A percentile compares a stretch with the other conserved stretches of the same genome.
Evolutionary conservation across 192 early-diverging fungal genomes (phyloP).

Genomic region (Dissophora ornata): DNA sequence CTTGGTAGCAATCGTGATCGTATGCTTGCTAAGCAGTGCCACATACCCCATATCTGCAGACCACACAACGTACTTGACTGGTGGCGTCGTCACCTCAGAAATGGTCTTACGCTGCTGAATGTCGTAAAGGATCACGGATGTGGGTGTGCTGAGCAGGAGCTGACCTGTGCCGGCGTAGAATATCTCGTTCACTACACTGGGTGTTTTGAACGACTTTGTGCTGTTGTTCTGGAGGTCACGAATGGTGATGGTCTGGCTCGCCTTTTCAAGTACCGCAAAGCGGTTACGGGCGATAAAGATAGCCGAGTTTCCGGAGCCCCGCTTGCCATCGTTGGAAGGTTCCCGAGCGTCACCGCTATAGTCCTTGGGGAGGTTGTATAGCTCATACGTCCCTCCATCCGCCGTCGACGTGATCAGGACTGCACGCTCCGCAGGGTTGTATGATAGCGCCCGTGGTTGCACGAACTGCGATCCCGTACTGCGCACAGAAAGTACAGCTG

Average conservation of each 20-base stretch:
- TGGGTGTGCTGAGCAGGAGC: constrained; percentile 84
- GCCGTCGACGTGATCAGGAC: constrained; percentile 85
- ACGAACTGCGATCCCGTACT: constrained; percentile 78
- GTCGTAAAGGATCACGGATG: constrained; percentile 92
- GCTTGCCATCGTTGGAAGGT: constrained; percentile 72
- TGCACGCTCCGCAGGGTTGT: constrained; percentile 93
- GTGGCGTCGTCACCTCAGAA: constrained; percentile 82
- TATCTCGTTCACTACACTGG: constrained; percentile 82
- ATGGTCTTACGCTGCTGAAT: constrained; percentile 82
- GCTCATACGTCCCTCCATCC: constrained; percentile 93
- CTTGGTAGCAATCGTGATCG: constrained; percentile 91
- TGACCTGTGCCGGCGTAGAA: constrained; percentile 90
- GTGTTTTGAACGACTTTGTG: constrained; percentile 90
- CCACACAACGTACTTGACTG: constrained; percentile 96
- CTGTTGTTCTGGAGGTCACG: constrained; percentile 88
- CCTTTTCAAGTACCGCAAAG: constrained; percentile 95
- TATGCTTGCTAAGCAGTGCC: constrained; percentile 96
- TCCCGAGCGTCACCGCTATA: constrained; percentile 70
- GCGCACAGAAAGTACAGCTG: constrained; percentile 82
- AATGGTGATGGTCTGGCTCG: constrained; percentile 81
- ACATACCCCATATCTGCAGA: constrained; percentile 88
- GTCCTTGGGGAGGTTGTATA: constrained; percentile 87
- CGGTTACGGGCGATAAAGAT: constrained; percentile 97
- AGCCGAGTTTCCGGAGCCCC: constrained; percentile 83
- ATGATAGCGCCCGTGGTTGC: constrained; percentile 86